Evolutionary conservation across 148 eudicot genomes (phyloP), one percentile per base, ranked within the genome.

Genomic region (Camellia lanceoleosa): DNA sequence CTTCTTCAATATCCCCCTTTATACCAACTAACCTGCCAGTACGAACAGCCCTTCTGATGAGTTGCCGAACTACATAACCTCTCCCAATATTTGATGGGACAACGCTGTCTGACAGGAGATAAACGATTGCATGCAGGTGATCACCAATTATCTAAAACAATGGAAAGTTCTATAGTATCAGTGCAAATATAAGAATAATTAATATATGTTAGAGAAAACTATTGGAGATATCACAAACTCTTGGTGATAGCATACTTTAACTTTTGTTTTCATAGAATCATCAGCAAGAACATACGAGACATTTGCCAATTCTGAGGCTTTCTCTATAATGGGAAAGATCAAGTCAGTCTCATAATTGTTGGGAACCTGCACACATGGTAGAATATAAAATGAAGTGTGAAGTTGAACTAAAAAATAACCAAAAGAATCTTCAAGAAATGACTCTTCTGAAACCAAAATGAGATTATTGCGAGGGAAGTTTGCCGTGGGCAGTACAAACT

Each of bases 311-410:
- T 92, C 86, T 59, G 99, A 86, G 67, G 92, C 95, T 85, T 91
- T 92, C 91, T 92, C 91, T 68, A 96, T 89, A 65, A 96, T 96
- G 4, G 99, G 99, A 81, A 85, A 96, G 56, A 96, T 91, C 41
- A 96, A 87, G 86, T 93, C 99, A 18, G 98, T 96, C 83, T 96
- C 99, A 10, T 93, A 96, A 85, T 96, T 96, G 88, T 96, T 93
- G 30, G 97, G 92, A 69, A 96, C 98, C 99, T 96, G 92, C 87
- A 89, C 81, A 74, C 59, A 15, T 7, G 8, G 51, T 5, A 55
- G 74, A 19, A 56, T 13, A 67, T 16, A 16, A 30, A 23, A 65
- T 0, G n/a, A 18, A 58, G n/a, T 46, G 69, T 16, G 23, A 55
- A 69, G 30, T 47, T 66, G 55, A 47, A 59, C 56, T 44, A 16